Percentiles rank a stretch among this genome's conserved stretches.
phyloP scores from a whole-genome alignment of 441 rosid species.

The Euphorbia celastroides region DNA sequence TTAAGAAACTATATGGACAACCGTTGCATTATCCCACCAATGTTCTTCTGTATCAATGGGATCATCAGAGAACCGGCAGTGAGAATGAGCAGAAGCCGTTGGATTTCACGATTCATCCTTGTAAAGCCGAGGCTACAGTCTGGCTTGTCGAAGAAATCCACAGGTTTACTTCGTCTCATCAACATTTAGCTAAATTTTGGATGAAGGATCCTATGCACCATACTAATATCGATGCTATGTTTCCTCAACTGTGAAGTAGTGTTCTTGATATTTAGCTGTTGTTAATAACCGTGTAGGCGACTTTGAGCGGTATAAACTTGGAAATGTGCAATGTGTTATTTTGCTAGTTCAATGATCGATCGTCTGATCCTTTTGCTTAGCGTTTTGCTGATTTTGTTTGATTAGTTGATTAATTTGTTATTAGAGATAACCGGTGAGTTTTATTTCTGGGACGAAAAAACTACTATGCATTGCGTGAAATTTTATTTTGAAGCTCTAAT shows the following conservation, averaged over 20 bases:
- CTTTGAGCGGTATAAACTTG: not conserved
- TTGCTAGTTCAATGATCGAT: not conserved
- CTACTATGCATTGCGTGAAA: too few species aligned
- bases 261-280: not conserved
- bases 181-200: constrained; percentile 65
- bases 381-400: not conserved
- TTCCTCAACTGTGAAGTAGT: constrained; percentile 27
- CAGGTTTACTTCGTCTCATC: constrained; percentile 57
- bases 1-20: constrained; percentile 67
- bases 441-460: constrained; percentile 31
- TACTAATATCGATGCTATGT: constrained; percentile 50
- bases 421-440: too few species aligned
- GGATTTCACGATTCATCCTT: constrained; percentile 66
- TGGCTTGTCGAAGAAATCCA: constrained; percentile 88
- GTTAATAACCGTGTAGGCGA: not conserved
- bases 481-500: not conserved
- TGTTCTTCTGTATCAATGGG: constrained; percentile 63
- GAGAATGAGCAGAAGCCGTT: constrained; percentile 46
- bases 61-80: constrained; percentile 44
- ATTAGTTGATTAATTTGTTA: not conserved
- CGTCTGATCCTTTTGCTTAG: not conserved
- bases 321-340: not conserved
- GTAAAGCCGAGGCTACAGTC: constrained; percentile 74
- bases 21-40: constrained; percentile 91
- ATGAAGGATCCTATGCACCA: constrained; percentile 51